Conservation (phyloP, 306 rosid genomes). For the Vachellia pachyceras region DNA sequence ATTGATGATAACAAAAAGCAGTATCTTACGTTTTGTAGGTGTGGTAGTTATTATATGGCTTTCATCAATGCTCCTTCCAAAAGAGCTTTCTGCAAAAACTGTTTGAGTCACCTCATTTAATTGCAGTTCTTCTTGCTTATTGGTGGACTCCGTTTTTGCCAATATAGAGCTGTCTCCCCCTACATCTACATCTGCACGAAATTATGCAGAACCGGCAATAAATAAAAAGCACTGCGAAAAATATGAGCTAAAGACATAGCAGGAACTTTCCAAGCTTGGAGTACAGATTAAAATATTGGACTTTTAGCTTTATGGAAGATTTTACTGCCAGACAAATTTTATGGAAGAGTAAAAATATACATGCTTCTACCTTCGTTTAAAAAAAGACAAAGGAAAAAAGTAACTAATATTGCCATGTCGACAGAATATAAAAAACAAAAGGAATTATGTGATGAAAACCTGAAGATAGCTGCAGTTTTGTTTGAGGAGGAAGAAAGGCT, state of each 20-base stretch:
- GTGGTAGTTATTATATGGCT: slow-evolving; percentile 33
- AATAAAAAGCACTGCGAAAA: slow-evolving; percentile 25
- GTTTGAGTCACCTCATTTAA: slow-evolving; percentile 25
- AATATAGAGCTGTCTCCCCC: slow-evolving; percentile 38
- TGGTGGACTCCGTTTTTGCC: slow-evolving; percentile 26
- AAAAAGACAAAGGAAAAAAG: background rate
- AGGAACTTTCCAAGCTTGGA: slow-evolving; percentile 28
- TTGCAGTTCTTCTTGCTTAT: slow-evolving; percentile 36
- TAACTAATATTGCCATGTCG: background rate
- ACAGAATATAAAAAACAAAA: slow-evolving; percentile 14
- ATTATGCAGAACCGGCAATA: slow-evolving; percentile 30
- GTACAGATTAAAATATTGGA: slow-evolving; percentile 20
- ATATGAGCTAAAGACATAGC: slow-evolving; percentile 25
- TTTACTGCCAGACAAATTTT: background rate
- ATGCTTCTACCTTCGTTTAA: slow-evolving; percentile 18
- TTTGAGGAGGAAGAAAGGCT: slow-evolving; percentile 58
- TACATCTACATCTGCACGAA: slow-evolving; percentile 39
- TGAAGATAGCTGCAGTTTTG: slow-evolving; percentile 56
- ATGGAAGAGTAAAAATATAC: slow-evolving; percentile 5
- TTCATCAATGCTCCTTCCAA: slow-evolving; percentile 35
- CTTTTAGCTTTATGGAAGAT: slow-evolving; percentile 8
- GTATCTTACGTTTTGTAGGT: slow-evolving; percentile 44
- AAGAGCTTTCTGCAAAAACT: slow-evolving; percentile 42
- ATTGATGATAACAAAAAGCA: slow-evolving; percentile 30
- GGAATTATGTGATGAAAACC: slow-evolving; percentile 51